Evolutionary conservation across 1,284 basidiomycete genomes (phyloP).

Genomic region (Sanghuangporus sanghuang): DNA sequence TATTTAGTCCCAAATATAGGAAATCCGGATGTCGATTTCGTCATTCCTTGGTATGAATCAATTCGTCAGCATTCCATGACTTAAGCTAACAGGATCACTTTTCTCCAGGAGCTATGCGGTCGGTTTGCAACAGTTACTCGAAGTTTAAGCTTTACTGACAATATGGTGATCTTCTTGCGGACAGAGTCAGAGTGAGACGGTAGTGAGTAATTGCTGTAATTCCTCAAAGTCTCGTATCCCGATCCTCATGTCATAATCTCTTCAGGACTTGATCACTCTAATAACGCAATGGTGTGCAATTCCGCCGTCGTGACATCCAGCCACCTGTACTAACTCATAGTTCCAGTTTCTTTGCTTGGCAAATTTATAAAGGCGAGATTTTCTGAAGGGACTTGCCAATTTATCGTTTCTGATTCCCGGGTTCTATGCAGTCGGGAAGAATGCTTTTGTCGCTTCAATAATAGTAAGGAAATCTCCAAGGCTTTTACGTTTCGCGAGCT

Average conservation of each 20-base stretch:
- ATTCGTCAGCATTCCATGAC: not conserved
- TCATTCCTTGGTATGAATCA: slow-evolving; percentile 4
- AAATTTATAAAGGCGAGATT: not conserved
- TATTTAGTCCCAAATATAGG: slow-evolving; percentile 4
- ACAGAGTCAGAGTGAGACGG: not conserved
- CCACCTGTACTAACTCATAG: not conserved
- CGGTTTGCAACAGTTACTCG: not conserved
- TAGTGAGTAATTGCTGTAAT: not conserved
- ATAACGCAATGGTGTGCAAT: not conserved
- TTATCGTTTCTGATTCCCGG: not conserved
- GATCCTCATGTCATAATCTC: not conserved
- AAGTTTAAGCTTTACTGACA: not conserved
- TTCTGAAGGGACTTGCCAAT: not conserved
- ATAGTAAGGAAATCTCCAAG: not conserved
- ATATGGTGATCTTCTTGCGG: no score
- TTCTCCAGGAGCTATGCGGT: slow-evolving; percentile 8
- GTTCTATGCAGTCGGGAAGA: slow-evolving; percentile 1
- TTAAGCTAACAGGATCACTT: not conserved
- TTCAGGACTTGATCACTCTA: slow-evolving; percentile 2
- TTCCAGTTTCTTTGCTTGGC: slow-evolving; percentile 7
- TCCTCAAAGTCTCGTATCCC: not conserved
- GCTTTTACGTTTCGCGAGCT: not conserved
- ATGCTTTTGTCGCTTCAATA: not conserved
- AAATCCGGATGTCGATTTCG: not conserved
- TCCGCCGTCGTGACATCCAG: not conserved